Evolutionary conservation across 495 filamentous ascomycete genomes (phyloP).

Genomic region (Glarea lozoyensis): DNA sequence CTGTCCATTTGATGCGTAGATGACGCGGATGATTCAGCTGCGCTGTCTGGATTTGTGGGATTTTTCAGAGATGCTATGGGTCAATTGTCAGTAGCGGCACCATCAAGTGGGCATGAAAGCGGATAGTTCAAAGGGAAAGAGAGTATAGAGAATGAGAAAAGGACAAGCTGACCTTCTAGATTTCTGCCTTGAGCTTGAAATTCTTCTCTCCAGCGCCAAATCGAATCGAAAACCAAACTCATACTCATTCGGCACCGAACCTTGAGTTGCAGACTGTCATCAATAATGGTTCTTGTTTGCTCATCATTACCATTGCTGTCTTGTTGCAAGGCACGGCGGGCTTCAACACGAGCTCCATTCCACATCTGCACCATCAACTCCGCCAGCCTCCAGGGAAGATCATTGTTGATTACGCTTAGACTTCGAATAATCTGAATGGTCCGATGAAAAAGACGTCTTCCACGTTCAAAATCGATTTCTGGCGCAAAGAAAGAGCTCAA

Average conservation of each 20-base stretch:
- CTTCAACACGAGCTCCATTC: conserved; percentile 56
- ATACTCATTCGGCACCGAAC: conserved; percentile 88
- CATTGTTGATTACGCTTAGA: conserved; percentile 74
- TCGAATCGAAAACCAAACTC: conserved; percentile 85
- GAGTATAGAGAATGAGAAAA: background rate
- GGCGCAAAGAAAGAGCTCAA: conserved; percentile 73
- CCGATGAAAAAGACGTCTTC: conserved; percentile 61
- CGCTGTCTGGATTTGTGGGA: conserved; percentile 77
- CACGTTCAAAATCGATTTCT: conserved; percentile 66
- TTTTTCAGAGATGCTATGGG: conserved; percentile 66
- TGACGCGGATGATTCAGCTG: conserved; percentile 61
- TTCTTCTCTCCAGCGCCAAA: conserved; percentile 90
- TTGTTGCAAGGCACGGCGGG: conserved; percentile 21
- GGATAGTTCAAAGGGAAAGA: background rate
- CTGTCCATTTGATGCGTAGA: conserved; percentile 48
- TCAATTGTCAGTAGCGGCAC: too few species aligned
- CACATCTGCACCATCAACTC: conserved; percentile 91
- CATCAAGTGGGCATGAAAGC: conserved; percentile 4
- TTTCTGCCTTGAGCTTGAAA: conserved; percentile 68
- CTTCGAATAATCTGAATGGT: conserved; percentile 69
- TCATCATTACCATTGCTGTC: conserved; percentile 17
- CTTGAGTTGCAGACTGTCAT: conserved; percentile 73
- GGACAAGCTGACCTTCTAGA: conserved; percentile 56
- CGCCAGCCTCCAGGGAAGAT: conserved; percentile 74
- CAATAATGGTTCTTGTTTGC: conserved; percentile 27